phyloP scores from a whole-genome alignment of 1,284 basidiomycete species.

The Quambalaria eucalypti region DNA sequence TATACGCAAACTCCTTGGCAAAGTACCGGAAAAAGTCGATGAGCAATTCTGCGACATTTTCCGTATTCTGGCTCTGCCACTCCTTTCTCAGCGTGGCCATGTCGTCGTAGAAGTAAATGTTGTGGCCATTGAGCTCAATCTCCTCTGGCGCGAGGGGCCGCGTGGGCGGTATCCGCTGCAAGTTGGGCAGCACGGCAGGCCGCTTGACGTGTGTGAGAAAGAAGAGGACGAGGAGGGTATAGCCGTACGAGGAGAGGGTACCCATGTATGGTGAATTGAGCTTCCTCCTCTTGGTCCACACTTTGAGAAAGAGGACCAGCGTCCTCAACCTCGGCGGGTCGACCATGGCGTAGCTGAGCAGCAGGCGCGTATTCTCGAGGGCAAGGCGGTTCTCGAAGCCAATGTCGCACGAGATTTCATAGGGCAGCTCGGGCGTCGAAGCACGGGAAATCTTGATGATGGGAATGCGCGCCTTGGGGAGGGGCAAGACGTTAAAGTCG shows the following conservation, averaged over 20 bases:
- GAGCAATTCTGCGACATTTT: slow-evolving; percentile 87
- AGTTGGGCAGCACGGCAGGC: slow-evolving; percentile 44
- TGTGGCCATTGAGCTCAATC: slow-evolving; percentile 57
- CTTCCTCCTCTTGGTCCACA: slow-evolving; percentile 96
- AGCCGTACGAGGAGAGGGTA: slow-evolving; percentile 92
- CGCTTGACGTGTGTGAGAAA: slow-evolving; percentile 88
- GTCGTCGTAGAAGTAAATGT: slow-evolving; percentile 84
- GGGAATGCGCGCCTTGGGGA: slow-evolving; percentile 93
- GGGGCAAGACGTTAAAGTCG: slow-evolving; percentile 90
- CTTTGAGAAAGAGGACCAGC: slow-evolving; percentile 92
- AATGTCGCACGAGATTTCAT: slow-evolving; percentile 81
- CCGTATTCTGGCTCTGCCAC: slow-evolving; percentile 87
- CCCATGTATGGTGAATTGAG: slow-evolving; percentile 97
- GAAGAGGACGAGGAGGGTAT: slow-evolving; percentile 93
- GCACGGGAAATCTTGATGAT: slow-evolving; percentile 76
- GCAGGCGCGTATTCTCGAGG: slow-evolving; percentile 86
- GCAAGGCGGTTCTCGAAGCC: slow-evolving; percentile 96
- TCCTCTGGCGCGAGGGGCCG: slow-evolving; percentile 55
- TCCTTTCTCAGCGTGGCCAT: slow-evolving; percentile 78
- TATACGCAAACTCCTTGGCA: slow-evolving; percentile 84
- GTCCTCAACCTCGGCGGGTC: slow-evolving; percentile 88
- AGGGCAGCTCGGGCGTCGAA: slow-evolving; percentile 67
- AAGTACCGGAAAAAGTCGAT: slow-evolving; percentile 98
- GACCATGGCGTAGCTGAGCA: slow-evolving; percentile 95
- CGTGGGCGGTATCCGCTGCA: slow-evolving; percentile 47